Base-by-base conservation (phyloP, 352 stramenopile species). In the Globisporangium cystogenes region DNA sequence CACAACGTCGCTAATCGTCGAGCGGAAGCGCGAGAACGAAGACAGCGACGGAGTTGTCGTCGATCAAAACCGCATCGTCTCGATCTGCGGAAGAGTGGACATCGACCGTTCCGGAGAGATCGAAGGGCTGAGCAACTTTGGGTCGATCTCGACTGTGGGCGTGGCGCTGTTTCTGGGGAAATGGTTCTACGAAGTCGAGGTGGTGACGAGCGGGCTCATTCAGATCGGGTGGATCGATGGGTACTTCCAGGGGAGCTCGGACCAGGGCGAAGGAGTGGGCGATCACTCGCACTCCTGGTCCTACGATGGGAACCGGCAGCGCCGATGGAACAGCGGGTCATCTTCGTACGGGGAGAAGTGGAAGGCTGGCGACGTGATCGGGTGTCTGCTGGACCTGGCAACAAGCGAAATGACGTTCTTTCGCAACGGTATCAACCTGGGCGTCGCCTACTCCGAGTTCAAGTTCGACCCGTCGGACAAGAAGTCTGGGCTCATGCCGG, bases 151-250 rank as follows among this genome's bases (percentile, higher is more conserved):
- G 6, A 93, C 84, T 1, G 58, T 82, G 12, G 82, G 85, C 4
- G 74, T 93, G 18, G 75, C 77, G 1, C 57, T 96, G 0, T 87
- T 88, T 40, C 53, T 61, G 48, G 90, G 90, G 0, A 96, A 95
- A 51, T 98, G 91, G 91, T 98, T 97, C 62, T 98, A 98, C 52
- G 91, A 98, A 64, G 86, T 97, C 31, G 81, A 95, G 49, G 72
- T 98, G 1, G 74, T 96, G 23, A 95, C 84, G 8, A 92, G 82
- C 40, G 90, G 91, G 12, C 67, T 96, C 45, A 96, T 97, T 59
- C 91, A 98, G 64, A 86, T 98, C 24, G 91, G 91, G 8, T 98
- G 90, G 90, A 95, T 93, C 29, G 90, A 97, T 59, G 72, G 74
- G 18, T 88, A 93, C 51, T 98, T 96, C 54, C 76, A 96, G 58